phyloP scores from a whole-genome alignment of 2,329 filamentous ascomycete genomes.

The Paecilomyces variotii region DNA sequence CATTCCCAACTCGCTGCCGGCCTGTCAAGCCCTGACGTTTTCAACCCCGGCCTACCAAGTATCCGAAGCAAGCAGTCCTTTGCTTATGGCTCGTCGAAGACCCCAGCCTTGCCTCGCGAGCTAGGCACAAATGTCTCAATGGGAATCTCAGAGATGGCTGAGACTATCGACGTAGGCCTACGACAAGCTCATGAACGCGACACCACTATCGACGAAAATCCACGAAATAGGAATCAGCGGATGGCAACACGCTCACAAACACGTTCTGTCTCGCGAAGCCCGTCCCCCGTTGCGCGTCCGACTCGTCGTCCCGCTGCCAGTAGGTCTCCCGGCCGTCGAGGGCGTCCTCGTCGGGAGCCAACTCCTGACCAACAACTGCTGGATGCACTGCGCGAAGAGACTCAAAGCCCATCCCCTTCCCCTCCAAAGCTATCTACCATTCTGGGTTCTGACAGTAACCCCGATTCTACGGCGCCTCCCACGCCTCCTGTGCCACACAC shows the following conservation, averaged over 20 bases:
- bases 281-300: neutral
- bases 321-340: slow-evolving; percentile 11
- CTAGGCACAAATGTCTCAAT: slow-evolving; percentile 22
- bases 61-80: slow-evolving; percentile 33
- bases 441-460: neutral
- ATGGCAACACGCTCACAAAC: slow-evolving; percentile 5
- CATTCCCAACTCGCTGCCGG: slow-evolving; percentile 5
- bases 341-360: slow-evolving; percentile 19
- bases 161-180: slow-evolving; percentile 23
- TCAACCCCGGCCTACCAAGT: slow-evolving; percentile 26
- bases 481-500: slow-evolving; percentile 25
- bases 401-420: slow-evolving; percentile 11
- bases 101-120: slow-evolving; percentile 26
- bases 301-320: slow-evolving; percentile 3
- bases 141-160: slow-evolving; percentile 24
- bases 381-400: slow-evolving; percentile 19
- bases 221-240: slow-evolving; percentile 5
- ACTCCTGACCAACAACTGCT: slow-evolving; percentile 28
- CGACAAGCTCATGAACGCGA: slow-evolving; percentile 13
- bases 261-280: slow-evolving; percentile 4
- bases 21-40: slow-evolving; percentile 10
- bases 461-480: slow-evolving; percentile 22
- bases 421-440: slow-evolving; percentile 4
- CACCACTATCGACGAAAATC: slow-evolving; percentile 5
- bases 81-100: slow-evolving; percentile 31